Conservation (phyloP, 2,329 filamentous ascomycete genomes). For the Periconia macrospinosa region DNA sequence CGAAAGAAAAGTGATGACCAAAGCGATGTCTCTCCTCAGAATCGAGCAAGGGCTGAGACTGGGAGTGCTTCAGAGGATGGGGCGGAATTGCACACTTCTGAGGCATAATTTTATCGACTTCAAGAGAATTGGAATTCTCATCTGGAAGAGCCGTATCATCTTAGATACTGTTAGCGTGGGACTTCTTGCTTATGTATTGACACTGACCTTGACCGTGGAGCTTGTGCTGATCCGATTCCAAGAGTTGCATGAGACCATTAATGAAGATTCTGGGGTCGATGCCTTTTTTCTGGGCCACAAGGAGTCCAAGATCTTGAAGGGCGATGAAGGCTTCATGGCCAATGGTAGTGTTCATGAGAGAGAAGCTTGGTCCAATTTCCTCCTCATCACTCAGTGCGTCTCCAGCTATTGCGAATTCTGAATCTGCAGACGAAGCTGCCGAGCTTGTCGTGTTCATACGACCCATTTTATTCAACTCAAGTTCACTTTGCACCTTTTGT, state of each 20-base stretch:
- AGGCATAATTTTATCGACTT: not conserved
- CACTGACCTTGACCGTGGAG: not conserved
- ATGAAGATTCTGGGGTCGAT: constrained; percentile 35
- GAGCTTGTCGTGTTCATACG: constrained; percentile 5
- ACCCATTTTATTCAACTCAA: constrained; percentile 21
- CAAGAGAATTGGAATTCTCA: not conserved
- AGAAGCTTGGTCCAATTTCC: not conserved
- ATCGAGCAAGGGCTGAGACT: constrained; percentile 21
- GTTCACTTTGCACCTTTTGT: constrained; percentile 34
- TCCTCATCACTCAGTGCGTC: constrained; percentile 36
- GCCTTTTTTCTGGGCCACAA: constrained; percentile 40
- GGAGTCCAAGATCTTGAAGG: constrained; percentile 37
- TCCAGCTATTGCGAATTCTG: constrained; percentile 38
- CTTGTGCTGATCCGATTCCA: constrained; percentile 10
- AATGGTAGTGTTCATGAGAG: constrained; percentile 10
- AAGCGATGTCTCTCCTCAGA: constrained; percentile 21
- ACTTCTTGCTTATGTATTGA: not conserved
- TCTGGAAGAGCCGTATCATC: not conserved
- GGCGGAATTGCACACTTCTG: constrained; percentile 2
- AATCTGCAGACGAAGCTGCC: constrained; percentile 18
- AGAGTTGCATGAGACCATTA: constrained; percentile 37
- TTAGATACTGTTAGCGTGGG: not conserved
- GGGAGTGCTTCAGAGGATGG: constrained; percentile 10
- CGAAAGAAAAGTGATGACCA: constrained; percentile 46
- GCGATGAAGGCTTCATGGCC: constrained; percentile 36